Base-by-base conservation (phyloP, 2,329 filamentous ascomycete species). In the Aspergillus flavus region DNA sequence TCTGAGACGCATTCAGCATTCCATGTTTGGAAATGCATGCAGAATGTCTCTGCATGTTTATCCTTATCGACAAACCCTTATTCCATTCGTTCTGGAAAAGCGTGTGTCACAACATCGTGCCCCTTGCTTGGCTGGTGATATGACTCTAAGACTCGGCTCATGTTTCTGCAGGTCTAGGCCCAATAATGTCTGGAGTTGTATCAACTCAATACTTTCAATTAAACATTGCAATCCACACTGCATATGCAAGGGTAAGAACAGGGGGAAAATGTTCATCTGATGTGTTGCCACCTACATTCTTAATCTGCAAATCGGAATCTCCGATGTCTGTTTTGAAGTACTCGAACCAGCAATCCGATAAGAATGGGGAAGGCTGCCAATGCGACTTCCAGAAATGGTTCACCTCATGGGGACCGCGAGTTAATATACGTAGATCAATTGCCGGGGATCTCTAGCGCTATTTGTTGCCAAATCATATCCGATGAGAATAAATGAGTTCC, bases 1-100 rank as follows among this genome's bases (percentile, higher is more conserved):
- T 14, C 28, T 19, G n/a, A 55, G 52, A 55, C 23, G 32, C 52
- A 41, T 41, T 55, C 52, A n/a, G 52, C 52, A 55, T 55, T 55
- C 52, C 52, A 55, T 55, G 7, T 34, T 16, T 55, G n/a, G 32
- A 55, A 32, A 39, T 14, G 21, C 32, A 55, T 55, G 32, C 21
- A 39, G 34, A 55, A 36, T 26, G 32, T n/a, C 28, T 32, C 21
- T 32, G 16, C 16, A 21, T n/a, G 23, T n/a, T 30, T 34, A 32
- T 52, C n/a, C 48, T 52, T 21, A n/a, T 52, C 28, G 19, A 21
- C 16, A 11, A 9, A 12, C 16, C 28, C 30, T 53, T 53, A 19
- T 53, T 53, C 34, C 7, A 55, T 55, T 21, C 23, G 16, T 55
- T 55, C 32, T 36, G 21, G 19, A 32, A 39, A 54, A 36, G 7